Conservation (phyloP, 1,139 yeast genomes). For the Pneumocystis murina region DNA sequence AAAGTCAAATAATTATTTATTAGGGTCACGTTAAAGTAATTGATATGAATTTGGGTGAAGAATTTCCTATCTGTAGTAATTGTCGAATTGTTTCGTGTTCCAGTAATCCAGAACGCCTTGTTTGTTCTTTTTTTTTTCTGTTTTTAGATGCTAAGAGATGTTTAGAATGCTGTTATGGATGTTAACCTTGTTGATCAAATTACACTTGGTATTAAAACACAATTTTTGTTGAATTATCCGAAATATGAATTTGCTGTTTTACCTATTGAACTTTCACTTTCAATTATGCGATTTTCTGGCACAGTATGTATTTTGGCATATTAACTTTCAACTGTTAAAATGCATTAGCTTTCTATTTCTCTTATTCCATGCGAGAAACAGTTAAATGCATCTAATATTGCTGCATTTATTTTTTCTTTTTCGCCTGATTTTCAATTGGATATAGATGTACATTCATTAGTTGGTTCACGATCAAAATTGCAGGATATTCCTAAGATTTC, state of each 20-base stretch:
- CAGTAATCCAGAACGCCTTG: slow-evolving; percentile 28
- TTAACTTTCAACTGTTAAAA: background rate
- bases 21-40: slow-evolving; percentile 58
- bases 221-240: slow-evolving; percentile 68
- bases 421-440: slow-evolving; percentile 82
- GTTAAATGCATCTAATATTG: slow-evolving; percentile 25
- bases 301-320: slow-evolving; percentile 25
- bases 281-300: slow-evolving; percentile 87
- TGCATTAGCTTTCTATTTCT: slow-evolving; percentile 47
- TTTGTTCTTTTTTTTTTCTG: background rate
- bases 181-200: slow-evolving; percentile 82
- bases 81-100: slow-evolving; percentile 44
- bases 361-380: slow-evolving; percentile 40
- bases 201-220: slow-evolving; percentile 79
- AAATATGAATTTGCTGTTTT: slow-evolving; percentile 56
- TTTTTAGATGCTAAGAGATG: slow-evolving; percentile 20
- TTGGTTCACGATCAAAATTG: slow-evolving; percentile 82
- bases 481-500: slow-evolving; percentile 90
- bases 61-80: slow-evolving; percentile 86
- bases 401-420: slow-evolving; percentile 75
- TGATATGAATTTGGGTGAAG: slow-evolving; percentile 86
- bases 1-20: background rate
- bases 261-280: slow-evolving; percentile 70
- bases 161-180: slow-evolving; percentile 77
- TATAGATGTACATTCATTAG: slow-evolving; percentile 67